Evolutionary conservation across 2,329 filamentous ascomycete species (phyloP).

Genomic region (Ampelomyces quisqualis): DNA sequence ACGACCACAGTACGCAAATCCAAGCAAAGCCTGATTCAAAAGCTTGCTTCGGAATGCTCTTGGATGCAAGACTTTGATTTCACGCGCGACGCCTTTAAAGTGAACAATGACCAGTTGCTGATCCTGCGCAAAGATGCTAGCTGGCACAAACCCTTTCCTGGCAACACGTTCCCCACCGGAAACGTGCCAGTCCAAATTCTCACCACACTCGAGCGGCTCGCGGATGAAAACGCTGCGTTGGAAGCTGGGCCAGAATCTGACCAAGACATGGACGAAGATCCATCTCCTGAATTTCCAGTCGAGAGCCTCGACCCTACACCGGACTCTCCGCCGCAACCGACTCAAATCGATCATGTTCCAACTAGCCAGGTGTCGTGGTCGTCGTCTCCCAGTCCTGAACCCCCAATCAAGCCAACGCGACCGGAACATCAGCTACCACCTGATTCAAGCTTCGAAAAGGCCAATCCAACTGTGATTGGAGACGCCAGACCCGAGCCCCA

Average conservation of each 20-base stretch:
- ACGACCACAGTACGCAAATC: background rate
- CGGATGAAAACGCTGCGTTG: constrained; percentile 19
- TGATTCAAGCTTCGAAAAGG: constrained; percentile 30
- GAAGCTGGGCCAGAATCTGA: constrained; percentile 15
- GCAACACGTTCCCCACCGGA: constrained; percentile 36
- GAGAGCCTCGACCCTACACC: constrained; percentile 8
- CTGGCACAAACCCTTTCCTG: constrained; percentile 35
- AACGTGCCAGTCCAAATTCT: constrained; percentile 45
- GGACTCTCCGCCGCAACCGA: constrained; percentile 5
- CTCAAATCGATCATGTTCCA: constrained; percentile 11
- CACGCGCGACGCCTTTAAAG: constrained; percentile 23
- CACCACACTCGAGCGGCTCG: constrained; percentile 13
- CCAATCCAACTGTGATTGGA: background rate
- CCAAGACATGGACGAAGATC: constrained; percentile 13
- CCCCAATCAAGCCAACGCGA: constrained; percentile 15
- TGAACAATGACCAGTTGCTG: constrained; percentile 51
- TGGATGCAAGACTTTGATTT: constrained; percentile 30
- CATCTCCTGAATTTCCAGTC: constrained; percentile 14
- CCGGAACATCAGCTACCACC: constrained; percentile 25
- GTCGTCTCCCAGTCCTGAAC: constrained; percentile 15
- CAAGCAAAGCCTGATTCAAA: constrained; percentile 3
- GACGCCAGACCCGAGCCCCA: background rate
- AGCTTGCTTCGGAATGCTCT: constrained; percentile 12
- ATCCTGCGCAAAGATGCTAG: constrained; percentile 51
- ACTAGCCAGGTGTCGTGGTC: constrained; percentile 25